phyloP scores from a whole-genome alignment of 2,329 filamentous ascomycete species.

The Fusarium nisikadoi region DNA sequence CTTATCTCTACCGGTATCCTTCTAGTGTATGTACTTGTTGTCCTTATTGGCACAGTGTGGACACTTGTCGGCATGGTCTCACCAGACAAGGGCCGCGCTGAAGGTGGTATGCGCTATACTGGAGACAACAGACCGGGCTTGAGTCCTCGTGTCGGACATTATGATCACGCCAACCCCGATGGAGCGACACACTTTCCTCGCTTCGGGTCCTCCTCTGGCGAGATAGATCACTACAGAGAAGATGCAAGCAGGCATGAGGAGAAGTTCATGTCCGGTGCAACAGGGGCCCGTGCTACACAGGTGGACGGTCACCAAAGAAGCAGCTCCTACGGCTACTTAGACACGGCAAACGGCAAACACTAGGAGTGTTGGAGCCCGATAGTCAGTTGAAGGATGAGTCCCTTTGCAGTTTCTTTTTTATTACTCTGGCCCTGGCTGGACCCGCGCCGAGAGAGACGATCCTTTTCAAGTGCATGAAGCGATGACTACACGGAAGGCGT shows the following conservation, averaged over 20 bases:
- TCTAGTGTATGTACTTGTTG: slow-evolving; percentile 80
- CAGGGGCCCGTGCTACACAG: slow-evolving; percentile 40
- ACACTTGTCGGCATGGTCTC: slow-evolving; percentile 70
- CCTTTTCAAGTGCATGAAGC: slow-evolving; percentile 38
- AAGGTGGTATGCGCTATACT: slow-evolving; percentile 63
- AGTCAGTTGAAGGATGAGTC: slow-evolving; percentile 18
- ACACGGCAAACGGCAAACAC: slow-evolving; percentile 41
- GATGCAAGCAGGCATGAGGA: slow-evolving; percentile 41
- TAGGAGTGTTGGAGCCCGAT: slow-evolving; percentile 37
- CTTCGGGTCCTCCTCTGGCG: slow-evolving; percentile 42
- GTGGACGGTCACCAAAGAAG: slow-evolving; percentile 47
- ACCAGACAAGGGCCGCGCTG: slow-evolving; percentile 63
- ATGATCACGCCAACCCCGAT: slow-evolving; percentile 33
- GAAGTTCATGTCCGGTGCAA: slow-evolving; percentile 43
- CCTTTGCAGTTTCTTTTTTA: slow-evolving; percentile 30
- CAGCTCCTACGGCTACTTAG: slow-evolving; percentile 52
- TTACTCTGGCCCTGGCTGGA: slow-evolving; percentile 44
- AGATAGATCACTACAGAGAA: slow-evolving; percentile 31
- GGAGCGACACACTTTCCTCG: slow-evolving; percentile 40
- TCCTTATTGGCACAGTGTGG: slow-evolving; percentile 77
- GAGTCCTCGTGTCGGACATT: slow-evolving; percentile 41
- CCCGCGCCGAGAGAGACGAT: slow-evolving; percentile 41
- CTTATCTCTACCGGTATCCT: slow-evolving; percentile 82
- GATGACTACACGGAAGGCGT: slow-evolving; percentile 28
- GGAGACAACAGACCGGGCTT: slow-evolving; percentile 45